Conservation (phyloP, 2,329 filamentous ascomycete species). For the Pseudogymnoascus sp. region DNA sequence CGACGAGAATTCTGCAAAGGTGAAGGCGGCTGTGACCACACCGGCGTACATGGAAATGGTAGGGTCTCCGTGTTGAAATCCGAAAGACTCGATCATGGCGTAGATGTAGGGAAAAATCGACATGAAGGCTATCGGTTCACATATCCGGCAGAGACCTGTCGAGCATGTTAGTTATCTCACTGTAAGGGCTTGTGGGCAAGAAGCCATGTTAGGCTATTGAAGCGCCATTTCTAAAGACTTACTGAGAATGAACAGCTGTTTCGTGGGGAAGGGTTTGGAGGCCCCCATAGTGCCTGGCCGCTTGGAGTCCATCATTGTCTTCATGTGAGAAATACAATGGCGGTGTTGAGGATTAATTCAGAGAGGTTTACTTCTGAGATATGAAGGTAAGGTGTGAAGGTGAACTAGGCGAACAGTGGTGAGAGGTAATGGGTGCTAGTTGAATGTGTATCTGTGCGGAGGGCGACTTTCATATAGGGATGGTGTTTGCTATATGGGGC, state of each 20-base stretch:
- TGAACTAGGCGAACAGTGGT: neutral
- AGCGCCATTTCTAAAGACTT: slow-evolving; percentile 19
- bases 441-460: neutral
- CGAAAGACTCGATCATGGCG: slow-evolving; percentile 91
- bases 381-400: neutral
- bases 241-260: slow-evolving; percentile 43
- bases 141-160: slow-evolving; percentile 83
- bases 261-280: slow-evolving; percentile 28
- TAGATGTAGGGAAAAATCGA: slow-evolving; percentile 98
- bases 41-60: slow-evolving; percentile 88
- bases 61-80: slow-evolving; percentile 68
- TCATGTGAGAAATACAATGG: neutral
- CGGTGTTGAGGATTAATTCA: neutral
- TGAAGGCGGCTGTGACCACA: slow-evolving; percentile 93
- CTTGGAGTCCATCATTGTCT: neutral
- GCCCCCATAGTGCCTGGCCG: slow-evolving; percentile 21
- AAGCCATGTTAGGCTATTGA: neutral
- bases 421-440: neutral
- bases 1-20: slow-evolving; percentile 88
- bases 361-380: neutral
- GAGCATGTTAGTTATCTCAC: neutral
- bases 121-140: slow-evolving; percentile 98
- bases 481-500: neutral
- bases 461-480: slow-evolving; percentile 2
- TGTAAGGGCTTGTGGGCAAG: too few species aligned